Evolutionary conservation across 257 asterid genomes (phyloP), one percentile per base, ranked within the genome.

Genomic region (Ligustrum vulgare): DNA sequence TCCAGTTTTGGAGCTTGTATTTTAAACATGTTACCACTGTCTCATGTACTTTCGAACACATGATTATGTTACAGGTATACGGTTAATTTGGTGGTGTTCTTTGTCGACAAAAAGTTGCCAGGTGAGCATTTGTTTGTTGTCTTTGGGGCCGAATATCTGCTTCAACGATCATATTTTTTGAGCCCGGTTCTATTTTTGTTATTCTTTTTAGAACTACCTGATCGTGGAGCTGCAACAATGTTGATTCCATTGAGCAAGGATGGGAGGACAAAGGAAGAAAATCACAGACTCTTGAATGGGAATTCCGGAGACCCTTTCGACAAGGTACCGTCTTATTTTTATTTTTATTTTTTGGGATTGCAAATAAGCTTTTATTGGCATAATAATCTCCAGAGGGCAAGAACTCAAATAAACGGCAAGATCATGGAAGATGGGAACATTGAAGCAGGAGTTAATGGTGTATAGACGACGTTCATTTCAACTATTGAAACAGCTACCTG

Each of bases 361-460:
- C 47, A 45, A 41, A 34, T 45, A 8, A 2, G 7, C 9, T 4
- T 54, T 39, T 58, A 20, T 22, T 13, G 71, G 5, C 35, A 10
- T 34, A 39, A 10, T 34, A 39, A 8, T 77, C 45, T 75, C 20
- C 93, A 95, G 97, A 89, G 98, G 83, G 89, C 91, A 22, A 88
- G 99, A 80, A 91, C 91, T 83, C 97, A 91, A 90, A 84, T 93
- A 56, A 93, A 93, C 16, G 99, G 99, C 13, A 95, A 93, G 96
- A 90, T 88, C 8, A 79, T 83, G 89, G 97, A 93, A 74, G 94
- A 90, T 70, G 96, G 96, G 43, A 93, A 81, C 31, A 82, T 84
- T 32, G 98, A 95, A 84, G 89, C 89, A 37, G 92, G 80, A 76
- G 85, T 91, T 77, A 91, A 86, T 74, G 90, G 93, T 41, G 85